phyloP scores from a whole-genome alignment of 148 eudicot genomes.

The Amaranthus cruentus region DNA sequence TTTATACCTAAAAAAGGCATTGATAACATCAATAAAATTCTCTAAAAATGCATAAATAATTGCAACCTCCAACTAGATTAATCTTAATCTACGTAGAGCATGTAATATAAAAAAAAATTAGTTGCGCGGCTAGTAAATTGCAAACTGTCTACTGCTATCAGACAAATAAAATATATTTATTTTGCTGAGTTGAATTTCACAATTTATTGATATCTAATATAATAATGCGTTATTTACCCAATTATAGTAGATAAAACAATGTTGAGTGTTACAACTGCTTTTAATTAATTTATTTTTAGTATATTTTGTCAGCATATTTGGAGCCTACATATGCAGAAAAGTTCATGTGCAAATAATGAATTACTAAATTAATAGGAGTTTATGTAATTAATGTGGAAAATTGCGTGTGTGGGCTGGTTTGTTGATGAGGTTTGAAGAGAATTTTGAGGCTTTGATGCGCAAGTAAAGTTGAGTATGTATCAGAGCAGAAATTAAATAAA shows the following conservation, averaged over 20 bases:
- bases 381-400: no score
- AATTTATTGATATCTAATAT: no score
- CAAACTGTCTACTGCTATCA: no score
- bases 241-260: no score
- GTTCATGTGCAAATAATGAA: background rate
- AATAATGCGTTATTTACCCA: no score
- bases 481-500: background rate
- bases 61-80: background rate
- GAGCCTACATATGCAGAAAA: constrained; percentile 4
- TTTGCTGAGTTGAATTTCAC: no score
- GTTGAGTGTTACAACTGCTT: no score
- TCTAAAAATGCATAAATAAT: background rate
- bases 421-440: constrained; percentile 18
- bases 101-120: background rate
- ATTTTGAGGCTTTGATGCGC: background rate
- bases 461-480: background rate
- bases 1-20: background rate
- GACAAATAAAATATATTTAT: no score
- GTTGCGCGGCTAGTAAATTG: no score
- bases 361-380: no score
- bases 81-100: background rate
- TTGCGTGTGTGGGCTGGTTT: no score
- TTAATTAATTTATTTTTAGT: background rate
- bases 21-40: background rate
- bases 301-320: background rate